A percentile compares a stretch with the other conserved stretches of the same genome.
phyloP scores from a whole-genome alignment of 805 yeast species.

The Monosporozyma solicola region DNA sequence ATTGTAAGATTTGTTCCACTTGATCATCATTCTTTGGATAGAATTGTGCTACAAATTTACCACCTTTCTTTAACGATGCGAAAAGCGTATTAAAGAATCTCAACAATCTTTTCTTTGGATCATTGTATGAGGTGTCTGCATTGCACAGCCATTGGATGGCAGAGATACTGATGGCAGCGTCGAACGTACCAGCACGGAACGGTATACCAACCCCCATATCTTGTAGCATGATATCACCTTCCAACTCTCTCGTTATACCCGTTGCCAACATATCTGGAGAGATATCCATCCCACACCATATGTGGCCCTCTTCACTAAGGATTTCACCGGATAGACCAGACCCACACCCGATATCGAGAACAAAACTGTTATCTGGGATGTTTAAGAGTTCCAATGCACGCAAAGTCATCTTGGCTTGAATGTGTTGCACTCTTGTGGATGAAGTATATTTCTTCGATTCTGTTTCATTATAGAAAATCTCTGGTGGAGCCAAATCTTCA shows the following conservation, averaged over 20 bases:
- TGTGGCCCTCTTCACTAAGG: slow-evolving; percentile 83
- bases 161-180: slow-evolving; percentile 89
- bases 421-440: slow-evolving; percentile 94
- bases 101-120: slow-evolving; percentile 73
- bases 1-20: slow-evolving; percentile 61
- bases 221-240: slow-evolving; percentile 83
- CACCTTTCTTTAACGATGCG: slow-evolving; percentile 83
- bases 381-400: slow-evolving; percentile 84
- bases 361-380: slow-evolving; percentile 53
- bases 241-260: slow-evolving; percentile 84
- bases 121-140: slow-evolving; percentile 75
- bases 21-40: slow-evolving; percentile 89
- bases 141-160: slow-evolving; percentile 98
- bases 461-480: slow-evolving; percentile 81
- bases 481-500: slow-evolving; percentile 94
- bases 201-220: slow-evolving; percentile 95
- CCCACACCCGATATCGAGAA: slow-evolving; percentile 94
- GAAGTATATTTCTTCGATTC: slow-evolving; percentile 87
- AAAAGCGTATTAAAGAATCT: slow-evolving; percentile 83
- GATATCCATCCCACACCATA: slow-evolving; percentile 95
- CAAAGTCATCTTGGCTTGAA: slow-evolving; percentile 95
- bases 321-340: slow-evolving; percentile 95
- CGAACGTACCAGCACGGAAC: slow-evolving; percentile 91
- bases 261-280: slow-evolving; percentile 94
- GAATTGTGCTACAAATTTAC: slow-evolving; percentile 94